Conservation (phyloP, 495 filamentous ascomycete genomes). For the Haplographium delicatum region DNA sequence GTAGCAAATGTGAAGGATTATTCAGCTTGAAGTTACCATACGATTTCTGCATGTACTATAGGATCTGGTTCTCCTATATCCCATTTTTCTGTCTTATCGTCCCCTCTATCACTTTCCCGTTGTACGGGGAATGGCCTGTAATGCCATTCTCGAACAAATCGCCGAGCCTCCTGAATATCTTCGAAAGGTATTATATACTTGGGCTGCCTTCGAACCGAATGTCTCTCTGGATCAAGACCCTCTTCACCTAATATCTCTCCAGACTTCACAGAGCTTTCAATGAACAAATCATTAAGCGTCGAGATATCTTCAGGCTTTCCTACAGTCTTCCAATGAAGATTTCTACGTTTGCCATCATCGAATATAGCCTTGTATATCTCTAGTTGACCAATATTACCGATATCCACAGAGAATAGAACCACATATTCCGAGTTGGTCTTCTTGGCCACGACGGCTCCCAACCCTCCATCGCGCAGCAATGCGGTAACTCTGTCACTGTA, state of each 20-base stretch:
- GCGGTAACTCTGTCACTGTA: conserved; percentile 16
- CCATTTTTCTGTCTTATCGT: too few relatives aligned
- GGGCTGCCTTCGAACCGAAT: conserved; percentile 11
- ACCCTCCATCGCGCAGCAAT: conserved; percentile 27
- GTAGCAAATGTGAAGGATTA: background rate
- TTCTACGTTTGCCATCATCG: conserved; percentile 38
- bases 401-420: conserved; percentile 43
- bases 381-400: conserved; percentile 24
- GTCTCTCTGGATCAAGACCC: too few relatives aligned
- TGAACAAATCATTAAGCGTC: too few relatives aligned
- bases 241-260: too few relatives aligned
- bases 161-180: conserved; percentile 42
- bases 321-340: conserved; percentile 36
- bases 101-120: conserved; percentile 18
- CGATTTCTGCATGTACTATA: conserved; percentile 38
- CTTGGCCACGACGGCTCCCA: conserved; percentile 6
- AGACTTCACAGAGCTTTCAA: too few relatives aligned
- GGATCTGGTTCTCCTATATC: conserved; percentile 22
- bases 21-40: conserved; percentile 37
- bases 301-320: too few relatives aligned
- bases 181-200: conserved; percentile 46
- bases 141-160: conserved; percentile 56
- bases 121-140: conserved; percentile 34
- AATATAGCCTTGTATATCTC: conserved; percentile 33
- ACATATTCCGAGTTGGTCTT: conserved; percentile 20